Evolutionary conservation across 179 eudicot species (phyloP), one percentile per base, ranked within the genome.

Genomic region (Camellia oleifera): DNA sequence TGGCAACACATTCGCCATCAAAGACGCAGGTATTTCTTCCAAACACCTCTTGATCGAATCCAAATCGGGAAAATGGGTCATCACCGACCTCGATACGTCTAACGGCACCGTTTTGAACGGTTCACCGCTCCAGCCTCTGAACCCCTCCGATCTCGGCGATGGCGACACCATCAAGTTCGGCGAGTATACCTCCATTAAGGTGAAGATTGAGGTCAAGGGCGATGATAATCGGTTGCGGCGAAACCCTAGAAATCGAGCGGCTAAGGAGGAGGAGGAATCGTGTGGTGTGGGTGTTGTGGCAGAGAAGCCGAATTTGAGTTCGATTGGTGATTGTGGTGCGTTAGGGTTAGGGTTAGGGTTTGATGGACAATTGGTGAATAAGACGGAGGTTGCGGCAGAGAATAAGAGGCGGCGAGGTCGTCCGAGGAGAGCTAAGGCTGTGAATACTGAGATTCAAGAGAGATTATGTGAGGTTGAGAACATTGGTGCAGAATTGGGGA

Each of bases 1-100:
- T 0, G 98, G 97, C 76, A 91, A 92, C 86, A 89, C 87, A 4
- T 1, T 95, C 12, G n/a, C 92, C 3, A 85, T 95, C 83, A 95
- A 94, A 85, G 99, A 95, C 79, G 64, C 84, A 1, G 98, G 97
- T 0, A 85, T 93, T 71, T 95, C 98, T 69, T 84, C 98, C 61
- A 90, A 93, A 53, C 99, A 93, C 83, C 84, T 92, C 44, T 0
- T 44, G 2, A 88, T 93, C 78, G 84, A 85, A 45, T 78, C 69
- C 50, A 77, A 45, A 40, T 53, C 83, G 2, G 84, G 81, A 0
- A 69, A 84, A 52, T 95, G 97, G 98, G 42, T 83, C 9, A 56
- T 91, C 78, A 82, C 87, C 9, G 98, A 95, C 75, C 83, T 93
- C 11, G 92, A 81, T n/a, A 92, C 98, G 4, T 88, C 93, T 0